Evolutionary conservation across 1,284 basidiomycete species (phyloP).

Genomic region (Gomphus bonarii): DNA sequence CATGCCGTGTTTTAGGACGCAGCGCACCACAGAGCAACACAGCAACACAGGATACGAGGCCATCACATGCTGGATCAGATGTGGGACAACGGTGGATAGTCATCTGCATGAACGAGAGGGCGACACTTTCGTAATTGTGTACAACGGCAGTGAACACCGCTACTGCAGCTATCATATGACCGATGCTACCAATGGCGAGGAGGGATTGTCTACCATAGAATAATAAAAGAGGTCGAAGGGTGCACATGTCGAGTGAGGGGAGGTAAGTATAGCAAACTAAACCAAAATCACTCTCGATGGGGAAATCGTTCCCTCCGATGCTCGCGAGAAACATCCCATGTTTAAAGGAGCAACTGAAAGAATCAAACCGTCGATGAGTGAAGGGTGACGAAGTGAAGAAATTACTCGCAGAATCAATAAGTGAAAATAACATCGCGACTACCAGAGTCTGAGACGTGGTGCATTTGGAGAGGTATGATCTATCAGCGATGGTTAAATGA

Average conservation of each 20-base stretch:
- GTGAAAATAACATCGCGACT: background rate
- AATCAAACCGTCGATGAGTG: background rate
- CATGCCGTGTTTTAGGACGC: background rate
- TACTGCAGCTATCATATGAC: background rate
- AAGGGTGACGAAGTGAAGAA: background rate
- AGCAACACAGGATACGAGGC: slow-evolving; percentile 1
- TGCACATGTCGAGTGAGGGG: background rate
- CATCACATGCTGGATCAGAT: background rate
- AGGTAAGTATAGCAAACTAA: background rate
- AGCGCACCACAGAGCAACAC: slow-evolving; percentile 1
- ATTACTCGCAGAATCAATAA: slow-evolving; percentile 1
- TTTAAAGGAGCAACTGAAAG: background rate
- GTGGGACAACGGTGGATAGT: no score
- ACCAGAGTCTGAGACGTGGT: background rate
- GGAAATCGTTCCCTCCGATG: slow-evolving; percentile 3
- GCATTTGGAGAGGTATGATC: background rate
- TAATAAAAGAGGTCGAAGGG: background rate
- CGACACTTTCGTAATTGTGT: background rate
- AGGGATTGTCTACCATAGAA: slow-evolving; percentile 4
- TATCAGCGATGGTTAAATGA: background rate
- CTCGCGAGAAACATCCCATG: background rate
- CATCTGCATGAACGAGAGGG: background rate
- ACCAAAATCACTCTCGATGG: background rate
- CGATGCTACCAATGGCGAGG: slow-evolving; percentile 3
- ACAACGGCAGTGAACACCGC: background rate